Percentiles rank a stretch among this genome's conserved stretches.
These are phyloP conservation scores for Waitea zeae DNA, from an alignment of 1,284 basidiomycete species.

Conservation along the genomic window DNA sequence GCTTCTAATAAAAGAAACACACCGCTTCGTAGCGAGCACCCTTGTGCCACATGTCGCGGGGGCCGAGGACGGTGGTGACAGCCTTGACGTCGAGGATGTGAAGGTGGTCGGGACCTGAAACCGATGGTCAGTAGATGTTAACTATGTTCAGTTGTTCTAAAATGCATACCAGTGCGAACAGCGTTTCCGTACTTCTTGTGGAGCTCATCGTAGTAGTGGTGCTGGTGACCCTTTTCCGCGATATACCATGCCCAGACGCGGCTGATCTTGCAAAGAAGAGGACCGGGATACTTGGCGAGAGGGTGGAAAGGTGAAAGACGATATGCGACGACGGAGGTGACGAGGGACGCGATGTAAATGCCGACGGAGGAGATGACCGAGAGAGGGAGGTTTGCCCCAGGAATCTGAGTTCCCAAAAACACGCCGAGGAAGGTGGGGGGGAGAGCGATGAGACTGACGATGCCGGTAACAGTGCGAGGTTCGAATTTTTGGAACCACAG, in stretches of 20 bases:
- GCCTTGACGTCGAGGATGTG: not conserved
- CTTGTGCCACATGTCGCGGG: not conserved
- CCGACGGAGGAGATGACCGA: not conserved
- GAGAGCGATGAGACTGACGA: too few species aligned
- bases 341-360: not conserved
- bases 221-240: not conserved
- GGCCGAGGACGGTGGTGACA: not conserved
- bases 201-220: not conserved
- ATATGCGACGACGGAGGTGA: not conserved
- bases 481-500: too few species aligned
- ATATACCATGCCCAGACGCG: not conserved
- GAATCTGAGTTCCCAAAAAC: too few species aligned
- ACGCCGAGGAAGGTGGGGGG: too few species aligned
- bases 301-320: not conserved
- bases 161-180: not conserved
- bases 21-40: not conserved
- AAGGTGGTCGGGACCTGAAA: not conserved
- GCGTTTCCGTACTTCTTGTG: not conserved
- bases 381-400: too few species aligned
- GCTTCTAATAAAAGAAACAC: not conserved
- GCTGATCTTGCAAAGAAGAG: not conserved
- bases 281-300: not conserved
- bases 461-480: too few species aligned
- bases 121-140: not conserved
- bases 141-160: not conserved